Evolutionary conservation across 1,284 basidiomycete species (phyloP), one percentile per base, ranked within the genome.

Genomic region (Fomitopsis schrenkii): DNA sequence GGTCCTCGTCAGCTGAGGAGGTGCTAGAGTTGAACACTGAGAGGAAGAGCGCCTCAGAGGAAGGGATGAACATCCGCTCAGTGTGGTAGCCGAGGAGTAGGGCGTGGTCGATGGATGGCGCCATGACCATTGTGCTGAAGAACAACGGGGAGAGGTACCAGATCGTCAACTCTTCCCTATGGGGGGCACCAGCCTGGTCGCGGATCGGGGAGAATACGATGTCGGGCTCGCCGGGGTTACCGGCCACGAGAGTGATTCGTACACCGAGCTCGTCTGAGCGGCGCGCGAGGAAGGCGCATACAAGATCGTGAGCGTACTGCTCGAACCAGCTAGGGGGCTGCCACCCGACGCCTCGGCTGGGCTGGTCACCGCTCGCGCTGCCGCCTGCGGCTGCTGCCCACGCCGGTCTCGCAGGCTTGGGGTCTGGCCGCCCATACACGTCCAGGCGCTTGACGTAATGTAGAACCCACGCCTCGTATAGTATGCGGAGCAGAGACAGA

Each of bases 361-460:
- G 53, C 17, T 30, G 61, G 60, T 12, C 58, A 56, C 33, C 0
- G 5, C 30, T 6, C 17, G 9, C 4, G 4, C 58, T 52, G 26
- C 46, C 53, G 26, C 7, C 36, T 26, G 53, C 3, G 3, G 28
- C 22, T 8, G 38, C 9, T 3, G 14, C 35, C 66, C 64, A 64
- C 1, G 58, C 64, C 12, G 65, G 63, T 42, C 64, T 36, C 14
- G 73, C 67, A 15, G 79, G 80, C 17, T 75, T 67, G 2, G 85
- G 86, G 62, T 91, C 90, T 0, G 90, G 90, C 4, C 88, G 76
- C 14, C 83, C 78, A 65, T 82, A 90, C 0, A 91, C 83, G 60
- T 83, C 80, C 5, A 93, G 76, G 4, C 80, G 73, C 67, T 86
- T 87, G 26, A 69, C 63, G 67, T 89, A 91, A 68, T 92, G 90